These are phyloP conservation scores for Rhododendron vialii DNA, from an alignment of 148 eudicot species.

Conservation along the genomic window DNA sequence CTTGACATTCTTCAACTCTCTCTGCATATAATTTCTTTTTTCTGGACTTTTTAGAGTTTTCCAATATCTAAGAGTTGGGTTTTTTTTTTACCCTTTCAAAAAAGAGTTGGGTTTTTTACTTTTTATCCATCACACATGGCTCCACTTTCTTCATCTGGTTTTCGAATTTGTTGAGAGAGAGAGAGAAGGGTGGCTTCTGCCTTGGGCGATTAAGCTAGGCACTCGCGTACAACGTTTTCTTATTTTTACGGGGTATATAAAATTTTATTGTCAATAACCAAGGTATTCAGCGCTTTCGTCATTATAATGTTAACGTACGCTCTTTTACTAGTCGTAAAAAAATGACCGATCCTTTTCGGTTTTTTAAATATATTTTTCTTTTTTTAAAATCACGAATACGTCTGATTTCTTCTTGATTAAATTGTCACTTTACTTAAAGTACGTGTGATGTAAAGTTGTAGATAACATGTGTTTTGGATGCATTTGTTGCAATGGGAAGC, in stretches of 20 bases:
- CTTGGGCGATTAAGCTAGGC: neutral
- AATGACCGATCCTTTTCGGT: no score
- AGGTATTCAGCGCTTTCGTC: no score
- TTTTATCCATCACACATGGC: neutral
- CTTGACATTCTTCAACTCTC: neutral
- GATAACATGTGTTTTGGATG: neutral
- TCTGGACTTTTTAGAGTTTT: neutral
- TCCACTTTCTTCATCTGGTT: neutral
- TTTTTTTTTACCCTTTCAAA: no score
- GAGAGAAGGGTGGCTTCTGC: no score
- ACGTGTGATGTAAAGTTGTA: neutral
- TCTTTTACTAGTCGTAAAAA: no score
- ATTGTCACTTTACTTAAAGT: neutral
- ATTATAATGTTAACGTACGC: no score
- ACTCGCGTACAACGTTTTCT: no score
- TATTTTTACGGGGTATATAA: no score
- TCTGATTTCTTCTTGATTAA: neutral
- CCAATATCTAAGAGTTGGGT: neutral
- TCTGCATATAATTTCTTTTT: neutral
- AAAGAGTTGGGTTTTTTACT: neutral
- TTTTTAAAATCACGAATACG: no score
- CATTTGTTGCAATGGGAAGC: neutral
- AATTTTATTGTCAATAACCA: no score
- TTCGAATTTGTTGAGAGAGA: neutral
- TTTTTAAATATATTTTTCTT: no score